phyloP scores from a whole-genome alignment of 2,329 filamentous ascomycete genomes.

The Teratosphaeria epicoccoides region DNA sequence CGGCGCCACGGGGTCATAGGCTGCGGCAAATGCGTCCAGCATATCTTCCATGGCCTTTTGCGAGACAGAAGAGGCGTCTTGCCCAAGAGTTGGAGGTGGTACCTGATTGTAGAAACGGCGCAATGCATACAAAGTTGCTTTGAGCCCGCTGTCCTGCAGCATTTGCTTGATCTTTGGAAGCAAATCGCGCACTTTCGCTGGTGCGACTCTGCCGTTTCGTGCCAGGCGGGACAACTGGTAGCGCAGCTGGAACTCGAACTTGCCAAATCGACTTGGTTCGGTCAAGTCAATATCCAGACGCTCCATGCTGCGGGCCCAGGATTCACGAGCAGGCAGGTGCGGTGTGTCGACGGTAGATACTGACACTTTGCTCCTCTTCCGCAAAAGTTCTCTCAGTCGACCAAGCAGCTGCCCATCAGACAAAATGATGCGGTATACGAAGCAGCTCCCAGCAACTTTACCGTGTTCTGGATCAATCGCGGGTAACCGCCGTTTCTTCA shows the following conservation, averaged over 20 bases:
- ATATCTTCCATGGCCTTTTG: conserved; percentile 31
- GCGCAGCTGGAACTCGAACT: conserved; percentile 43
- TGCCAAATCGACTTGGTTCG: conserved; percentile 18
- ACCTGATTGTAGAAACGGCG: conserved; percentile 44
- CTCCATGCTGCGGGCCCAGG: conserved; percentile 4
- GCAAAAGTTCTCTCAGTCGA: conserved; percentile 15
- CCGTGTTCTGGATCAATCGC: conserved; percentile 28
- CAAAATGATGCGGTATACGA: conserved; percentile 39
- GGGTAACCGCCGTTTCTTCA: conserved; percentile 25
- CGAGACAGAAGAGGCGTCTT: conserved; percentile 34
- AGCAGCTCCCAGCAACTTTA: conserved; percentile 36
- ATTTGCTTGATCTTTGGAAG: conserved; percentile 34
- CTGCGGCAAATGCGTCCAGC: conserved; percentile 33
- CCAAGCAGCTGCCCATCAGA: conserved; percentile 16
- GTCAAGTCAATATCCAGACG: conserved; percentile 27
- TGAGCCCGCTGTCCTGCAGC: conserved; percentile 16
- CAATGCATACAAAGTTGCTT: conserved; percentile 36
- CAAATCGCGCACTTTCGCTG: conserved; percentile 40
- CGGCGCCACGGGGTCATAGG: conserved; percentile 18
- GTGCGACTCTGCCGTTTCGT: conserved; percentile 52
- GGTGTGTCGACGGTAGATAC: conserved; percentile 18
- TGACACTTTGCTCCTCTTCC: conserved; percentile 22
- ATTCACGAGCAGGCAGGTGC: conserved; percentile 6
- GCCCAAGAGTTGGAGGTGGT: conserved; percentile 44
- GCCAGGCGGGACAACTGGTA: conserved; percentile 56